Evolutionary conservation across 2,329 filamentous ascomycete species (phyloP), one percentile per base, ranked within the genome.

Genomic region (Myriosclerotinia curreyana): DNA sequence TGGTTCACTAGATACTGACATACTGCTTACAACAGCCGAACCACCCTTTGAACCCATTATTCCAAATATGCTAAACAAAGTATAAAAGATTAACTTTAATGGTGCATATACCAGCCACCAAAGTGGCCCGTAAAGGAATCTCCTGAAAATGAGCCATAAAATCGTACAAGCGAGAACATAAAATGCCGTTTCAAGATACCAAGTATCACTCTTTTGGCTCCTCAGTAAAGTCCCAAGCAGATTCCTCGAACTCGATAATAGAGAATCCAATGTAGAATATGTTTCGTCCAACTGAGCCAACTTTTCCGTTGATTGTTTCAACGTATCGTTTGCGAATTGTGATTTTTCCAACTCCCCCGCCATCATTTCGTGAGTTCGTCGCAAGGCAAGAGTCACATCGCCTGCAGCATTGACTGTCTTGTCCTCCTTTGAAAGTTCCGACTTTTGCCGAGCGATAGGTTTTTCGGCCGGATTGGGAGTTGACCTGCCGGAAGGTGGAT

Each of bases 121-220:
- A 64, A 91, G 77, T 1, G 95, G 95, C 0, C 95, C 94, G 78
- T 96, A 99, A 9, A 99, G 74, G 49, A 94, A 80, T 52, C 95
- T 81, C 36, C 95, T 82, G 73, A 96, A 97, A 8, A 96, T 74
- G 9, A 99, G 82, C 95, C 95, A 99, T 38, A 80, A 81, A 50
- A 93, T 86, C 1, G 92, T 97, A 7, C 79, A 84, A 28, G 89
- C 73, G 20, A 98, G 83, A 70, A 97, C 82, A 74, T 93, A 96
- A 69, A 98, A 87, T 2, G 93, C 86, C 46, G 91, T 96, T 77
- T 95, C 90, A 42, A 99, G 83, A 75, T 99, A 99, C 95, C 95
- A 99, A 2, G 93, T 97, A 75, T 99, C 95, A 69, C 89, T 95
- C 81, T 99, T 99, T 74, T 96, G 92, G 68, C 91, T 95, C 66